Evolutionary conservation across 441 rosid genomes (phyloP).

Genomic region (Sinapis alba): DNA sequence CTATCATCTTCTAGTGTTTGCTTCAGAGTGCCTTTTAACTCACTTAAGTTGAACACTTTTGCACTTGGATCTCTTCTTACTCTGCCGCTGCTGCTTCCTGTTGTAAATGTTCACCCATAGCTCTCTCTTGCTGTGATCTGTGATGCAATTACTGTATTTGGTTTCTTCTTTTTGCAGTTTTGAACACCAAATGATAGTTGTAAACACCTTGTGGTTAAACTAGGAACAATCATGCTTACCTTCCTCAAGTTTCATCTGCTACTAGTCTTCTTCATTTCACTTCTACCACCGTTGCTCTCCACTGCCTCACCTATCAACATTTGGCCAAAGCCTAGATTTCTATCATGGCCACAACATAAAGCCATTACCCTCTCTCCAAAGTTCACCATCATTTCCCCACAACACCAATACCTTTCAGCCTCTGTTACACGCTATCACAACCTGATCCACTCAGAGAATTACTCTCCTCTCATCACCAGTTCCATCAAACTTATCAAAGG

Average conservation of each 20-base stretch:
- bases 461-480: conserved; percentile 51
- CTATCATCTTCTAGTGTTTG: conserved; percentile 8
- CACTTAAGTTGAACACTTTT: not conserved
- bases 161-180: conserved; percentile 2
- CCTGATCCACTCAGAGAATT: conserved; percentile 53
- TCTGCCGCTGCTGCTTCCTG: not conserved
- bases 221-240: conserved; percentile 10
- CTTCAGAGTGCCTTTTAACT: not conserved
- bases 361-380: conserved; percentile 53
- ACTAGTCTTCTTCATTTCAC: conserved; percentile 10
- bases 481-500: conserved; percentile 43
- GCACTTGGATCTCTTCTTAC: not conserved
- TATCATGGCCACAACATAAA: conserved; percentile 57
- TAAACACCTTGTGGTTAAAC: not conserved
- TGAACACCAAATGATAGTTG: not conserved
- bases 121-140: not conserved
- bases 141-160: not conserved
- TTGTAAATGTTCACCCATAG: not conserved
- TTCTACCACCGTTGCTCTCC: conserved; percentile 11
- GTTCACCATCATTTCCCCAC: conserved; percentile 56
- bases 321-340: conserved; percentile 73
- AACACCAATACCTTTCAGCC: conserved; percentile 52
- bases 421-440: conserved; percentile 53
- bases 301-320: conserved; percentile 38
- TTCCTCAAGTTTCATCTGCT: conserved; percentile 14